These are phyloP conservation scores for Shiraia sp. DNA, from an alignment of 2,329 filamentous ascomycete genomes.

Conservation along the genomic window DNA sequence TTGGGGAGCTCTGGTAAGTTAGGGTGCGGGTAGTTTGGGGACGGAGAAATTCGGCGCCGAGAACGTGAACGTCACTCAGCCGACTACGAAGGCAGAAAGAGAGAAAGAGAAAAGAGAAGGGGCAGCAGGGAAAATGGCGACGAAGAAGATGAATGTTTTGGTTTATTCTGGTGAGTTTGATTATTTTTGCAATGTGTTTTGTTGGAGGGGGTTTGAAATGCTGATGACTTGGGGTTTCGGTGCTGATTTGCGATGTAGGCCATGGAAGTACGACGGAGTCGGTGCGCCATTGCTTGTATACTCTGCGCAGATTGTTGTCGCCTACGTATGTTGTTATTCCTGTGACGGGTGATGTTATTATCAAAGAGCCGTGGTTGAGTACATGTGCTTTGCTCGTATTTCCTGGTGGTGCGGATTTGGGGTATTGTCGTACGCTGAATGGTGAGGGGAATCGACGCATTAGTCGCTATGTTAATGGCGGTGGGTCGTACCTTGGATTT, in stretches of 20 bases:
- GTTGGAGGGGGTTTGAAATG: conserved; percentile 2
- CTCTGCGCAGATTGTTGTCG: conserved; percentile 81
- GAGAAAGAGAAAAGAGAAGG: too few species aligned
- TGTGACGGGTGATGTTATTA: conserved; percentile 73
- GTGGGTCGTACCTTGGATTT: conserved; percentile 85
- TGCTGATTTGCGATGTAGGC: conserved; percentile 55
- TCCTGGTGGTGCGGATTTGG: conserved; percentile 90
- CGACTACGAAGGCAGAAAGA: too few species aligned
- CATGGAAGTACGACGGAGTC: conserved; percentile 85
- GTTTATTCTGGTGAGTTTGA: conserved; percentile 76
- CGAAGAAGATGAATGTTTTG: conserved; percentile 81
- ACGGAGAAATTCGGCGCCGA: conserved; percentile 35
- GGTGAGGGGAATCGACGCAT: conserved; percentile 86
- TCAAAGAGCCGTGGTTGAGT: conserved; percentile 89
- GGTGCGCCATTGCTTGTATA: conserved; percentile 85
- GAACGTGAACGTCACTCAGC: conserved; percentile 19
- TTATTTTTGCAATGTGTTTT: not conserved
- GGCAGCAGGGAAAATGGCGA: conserved; percentile 58
- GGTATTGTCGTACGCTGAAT: conserved; percentile 86
- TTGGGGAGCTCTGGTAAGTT: too few species aligned
- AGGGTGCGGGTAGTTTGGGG: conserved; percentile 10
- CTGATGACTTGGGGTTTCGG: not conserved
- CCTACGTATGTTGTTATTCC: conserved; percentile 93
- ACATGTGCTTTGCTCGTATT: conserved; percentile 89
- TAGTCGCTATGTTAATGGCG: conserved; percentile 79